Percentiles rank a stretch among this genome's conserved stretches.
Evolutionary conservation across 2,329 filamentous ascomycete genomes (phyloP).

Genomic region (Cytospora piceae): DNA sequence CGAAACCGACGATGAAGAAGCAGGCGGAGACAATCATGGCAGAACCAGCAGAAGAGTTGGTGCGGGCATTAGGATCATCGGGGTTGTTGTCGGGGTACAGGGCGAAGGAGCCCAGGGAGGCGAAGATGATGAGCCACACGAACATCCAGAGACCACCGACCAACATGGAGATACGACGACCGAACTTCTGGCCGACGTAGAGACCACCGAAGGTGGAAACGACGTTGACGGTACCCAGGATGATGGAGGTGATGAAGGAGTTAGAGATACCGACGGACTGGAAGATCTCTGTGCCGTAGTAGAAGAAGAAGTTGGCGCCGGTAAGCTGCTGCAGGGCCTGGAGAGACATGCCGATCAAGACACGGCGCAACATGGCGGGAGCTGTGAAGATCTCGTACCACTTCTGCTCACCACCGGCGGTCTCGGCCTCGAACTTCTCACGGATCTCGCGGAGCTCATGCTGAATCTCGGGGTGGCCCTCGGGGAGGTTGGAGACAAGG

Average conservation of each 20-base stretch:
- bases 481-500: constrained; percentile 18
- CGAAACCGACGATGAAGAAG: constrained; percentile 76
- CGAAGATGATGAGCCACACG: constrained; percentile 67
- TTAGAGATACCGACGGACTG: constrained; percentile 67
- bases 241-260: constrained; percentile 69
- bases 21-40: constrained; percentile 74
- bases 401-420: constrained; percentile 29
- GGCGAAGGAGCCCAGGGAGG: constrained; percentile 53
- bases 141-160: constrained; percentile 70
- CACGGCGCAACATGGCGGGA: constrained; percentile 66
- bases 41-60: constrained; percentile 53
- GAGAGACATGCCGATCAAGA: constrained; percentile 63
- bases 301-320: constrained; percentile 55
- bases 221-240: constrained; percentile 70
- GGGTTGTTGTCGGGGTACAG: constrained; percentile 41
- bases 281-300: constrained; percentile 72
- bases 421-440: constrained; percentile 29
- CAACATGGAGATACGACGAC: constrained; percentile 70
- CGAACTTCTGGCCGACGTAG: constrained; percentile 69
- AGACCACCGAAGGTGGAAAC: constrained; percentile 68
- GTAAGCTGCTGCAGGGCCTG: constrained; percentile 72
- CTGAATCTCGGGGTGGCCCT: constrained; percentile 29
- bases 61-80: constrained; percentile 40
- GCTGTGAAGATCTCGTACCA: constrained; percentile 32
- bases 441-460: constrained; percentile 28